These are phyloP conservation scores for Blastocrithidia nonstop DNA, from an alignment of 208 protist species.

Conservation along the genomic window DNA sequence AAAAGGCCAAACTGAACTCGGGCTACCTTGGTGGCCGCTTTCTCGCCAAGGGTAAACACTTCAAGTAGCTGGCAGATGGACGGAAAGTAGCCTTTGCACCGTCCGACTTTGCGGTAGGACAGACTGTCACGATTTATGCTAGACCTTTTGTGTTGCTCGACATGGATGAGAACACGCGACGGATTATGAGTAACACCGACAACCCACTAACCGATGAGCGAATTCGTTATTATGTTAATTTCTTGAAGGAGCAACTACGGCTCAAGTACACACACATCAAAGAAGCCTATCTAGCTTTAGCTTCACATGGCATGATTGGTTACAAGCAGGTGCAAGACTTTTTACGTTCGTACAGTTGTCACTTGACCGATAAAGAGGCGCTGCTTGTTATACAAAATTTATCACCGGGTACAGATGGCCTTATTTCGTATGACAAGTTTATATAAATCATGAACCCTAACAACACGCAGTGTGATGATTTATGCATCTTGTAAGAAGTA, in stretches of 20 bases:
- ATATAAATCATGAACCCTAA: background rate
- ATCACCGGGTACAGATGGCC: conserved; percentile 32
- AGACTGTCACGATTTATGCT: conserved; percentile 51
- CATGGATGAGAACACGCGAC: conserved; percentile 48
- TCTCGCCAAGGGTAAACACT: conserved; percentile 61
- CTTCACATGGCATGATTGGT: conserved; percentile 56
- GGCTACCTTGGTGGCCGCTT: conserved; percentile 85
- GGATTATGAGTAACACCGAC: conserved; percentile 53
- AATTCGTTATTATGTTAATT: conserved; percentile 49
- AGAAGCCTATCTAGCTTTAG: conserved; percentile 60
- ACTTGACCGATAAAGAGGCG: conserved; percentile 69
- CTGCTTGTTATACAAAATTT: conserved; percentile 64
- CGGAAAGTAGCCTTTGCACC: conserved; percentile 41
- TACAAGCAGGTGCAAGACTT: conserved; percentile 72
- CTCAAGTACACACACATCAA: conserved; percentile 53
- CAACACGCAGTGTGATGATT: no score
- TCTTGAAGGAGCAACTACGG: conserved; percentile 71
- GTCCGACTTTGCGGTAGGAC: conserved; percentile 62
- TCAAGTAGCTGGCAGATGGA: conserved; percentile 46
- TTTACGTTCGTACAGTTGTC: conserved; percentile 64
- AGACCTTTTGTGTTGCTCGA: conserved; percentile 55
- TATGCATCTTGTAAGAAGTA: no score
- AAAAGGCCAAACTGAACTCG: conserved; percentile 67
- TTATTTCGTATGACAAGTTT: conserved; percentile 73
- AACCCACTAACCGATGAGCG: conserved; percentile 29